Conservation (phyloP, 495 filamentous ascomycete species). For the Ramalina peruviana region DNA sequence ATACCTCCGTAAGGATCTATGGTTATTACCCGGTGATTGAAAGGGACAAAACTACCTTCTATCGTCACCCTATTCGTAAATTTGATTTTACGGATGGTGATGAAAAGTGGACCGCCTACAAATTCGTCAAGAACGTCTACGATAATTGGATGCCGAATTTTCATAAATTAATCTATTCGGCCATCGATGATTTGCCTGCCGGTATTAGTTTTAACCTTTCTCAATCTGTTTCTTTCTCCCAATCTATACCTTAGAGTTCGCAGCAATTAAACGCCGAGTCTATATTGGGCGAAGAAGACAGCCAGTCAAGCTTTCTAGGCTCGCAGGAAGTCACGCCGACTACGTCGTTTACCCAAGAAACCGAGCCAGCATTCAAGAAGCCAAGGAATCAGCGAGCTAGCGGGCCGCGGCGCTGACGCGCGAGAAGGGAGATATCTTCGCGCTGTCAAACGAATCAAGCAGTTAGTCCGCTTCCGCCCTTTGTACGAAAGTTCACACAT, state of each 20-base stretch:
- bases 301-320: conserved; percentile 2
- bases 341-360: conserved; percentile 1
- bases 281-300: no score
- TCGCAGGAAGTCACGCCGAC: conserved; percentile 2
- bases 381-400: conserved; percentile 1
- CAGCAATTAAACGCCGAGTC: conserved; percentile 4
- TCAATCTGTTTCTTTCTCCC: neutral
- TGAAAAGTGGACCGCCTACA: conserved; percentile 24
- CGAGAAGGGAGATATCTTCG: no score
- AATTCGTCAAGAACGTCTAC: conserved; percentile 25
- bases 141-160: conserved; percentile 26
- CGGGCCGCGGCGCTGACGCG: no score
- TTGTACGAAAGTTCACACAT: no score
- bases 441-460: no score
- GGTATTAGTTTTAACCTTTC: conserved; percentile 2
- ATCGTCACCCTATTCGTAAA: conserved; percentile 11
- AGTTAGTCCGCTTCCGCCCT: no score
- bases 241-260: neutral
- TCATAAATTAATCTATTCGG: conserved; percentile 17
- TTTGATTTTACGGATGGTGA: conserved; percentile 21
- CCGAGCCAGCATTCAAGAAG: conserved; percentile 5
- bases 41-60: conserved; percentile 16
- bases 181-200: conserved; percentile 23
- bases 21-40: conserved; percentile 23
- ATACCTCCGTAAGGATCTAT: conserved; percentile 24